phyloP scores from a whole-genome alignment of 2,329 filamentous ascomycete species.

The Helotiales sp. region DNA sequence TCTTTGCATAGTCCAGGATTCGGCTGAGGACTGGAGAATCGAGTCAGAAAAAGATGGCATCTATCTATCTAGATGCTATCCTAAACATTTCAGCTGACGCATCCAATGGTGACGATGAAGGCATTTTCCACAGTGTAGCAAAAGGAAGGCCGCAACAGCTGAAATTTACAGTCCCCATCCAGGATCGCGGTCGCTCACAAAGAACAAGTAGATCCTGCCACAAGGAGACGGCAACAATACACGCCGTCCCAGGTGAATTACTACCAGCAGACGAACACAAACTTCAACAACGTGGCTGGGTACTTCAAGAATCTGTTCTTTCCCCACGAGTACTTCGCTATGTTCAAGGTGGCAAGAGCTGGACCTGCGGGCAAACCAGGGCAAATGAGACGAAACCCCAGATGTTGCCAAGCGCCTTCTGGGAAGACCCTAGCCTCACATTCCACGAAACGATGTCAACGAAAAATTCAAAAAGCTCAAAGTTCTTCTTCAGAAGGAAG shows the following conservation, averaged over 20 bases:
- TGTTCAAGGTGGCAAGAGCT: not conserved
- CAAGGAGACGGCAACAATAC: too few species aligned
- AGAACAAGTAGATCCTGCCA: not conserved
- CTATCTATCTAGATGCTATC: not conserved
- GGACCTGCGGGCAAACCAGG: not conserved
- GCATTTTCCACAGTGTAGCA: not conserved
- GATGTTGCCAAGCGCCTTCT: too few species aligned
- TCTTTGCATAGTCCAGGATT: constrained; percentile 6
- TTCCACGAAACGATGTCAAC: too few species aligned
- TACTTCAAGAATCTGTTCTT: not conserved
- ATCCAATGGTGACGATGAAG: not conserved
- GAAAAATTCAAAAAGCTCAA: too few species aligned
- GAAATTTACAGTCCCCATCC: not conserved
- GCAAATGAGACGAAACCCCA: not conserved
- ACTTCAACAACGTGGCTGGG: not conserved
- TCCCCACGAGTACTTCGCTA: not conserved
- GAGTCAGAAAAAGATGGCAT: constrained; percentile 1
- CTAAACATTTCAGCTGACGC: constrained; percentile 27
- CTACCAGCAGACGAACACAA: not conserved
- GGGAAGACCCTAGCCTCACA: too few species aligned
- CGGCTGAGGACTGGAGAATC: not conserved
- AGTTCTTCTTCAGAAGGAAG: too few species aligned
- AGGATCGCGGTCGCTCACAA: not conserved
- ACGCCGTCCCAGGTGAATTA: not conserved
- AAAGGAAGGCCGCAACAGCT: not conserved